Evolutionary conservation across 176 grass and related monocot genomes (phyloP).

Genomic region (Olyra latifolia): DNA sequence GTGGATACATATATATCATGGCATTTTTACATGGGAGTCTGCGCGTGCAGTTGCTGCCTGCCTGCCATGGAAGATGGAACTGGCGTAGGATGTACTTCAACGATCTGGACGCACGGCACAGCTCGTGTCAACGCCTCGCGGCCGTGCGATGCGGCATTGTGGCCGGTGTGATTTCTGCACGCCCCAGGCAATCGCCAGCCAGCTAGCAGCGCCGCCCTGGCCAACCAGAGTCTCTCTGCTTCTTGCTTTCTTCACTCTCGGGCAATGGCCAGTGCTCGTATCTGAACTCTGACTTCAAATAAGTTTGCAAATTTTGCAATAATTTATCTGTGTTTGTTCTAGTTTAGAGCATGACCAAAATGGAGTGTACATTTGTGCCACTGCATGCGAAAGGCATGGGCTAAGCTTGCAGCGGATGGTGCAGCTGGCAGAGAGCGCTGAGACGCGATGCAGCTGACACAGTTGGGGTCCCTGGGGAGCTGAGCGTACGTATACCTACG

Average conservation of each 20-base stretch:
- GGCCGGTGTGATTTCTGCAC: slow-evolving; percentile 8
- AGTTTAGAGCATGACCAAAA: background rate
- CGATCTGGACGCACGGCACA: background rate
- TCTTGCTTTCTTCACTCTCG: background rate
- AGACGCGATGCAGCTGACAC: background rate
- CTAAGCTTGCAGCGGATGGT: background rate
- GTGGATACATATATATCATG: background rate
- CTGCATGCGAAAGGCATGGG: background rate
- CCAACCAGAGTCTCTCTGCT: background rate
- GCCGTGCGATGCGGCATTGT: background rate
- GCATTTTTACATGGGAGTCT: background rate
- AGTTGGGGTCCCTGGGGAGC: background rate
- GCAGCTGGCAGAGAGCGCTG: background rate
- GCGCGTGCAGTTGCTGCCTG: background rate
- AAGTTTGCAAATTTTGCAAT: background rate
- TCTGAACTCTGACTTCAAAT: background rate
- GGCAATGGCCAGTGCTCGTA: background rate
- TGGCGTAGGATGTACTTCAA: slow-evolving; percentile 19
- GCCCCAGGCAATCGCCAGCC: background rate
- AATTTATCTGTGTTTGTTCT: background rate
- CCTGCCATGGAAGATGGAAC: background rate
- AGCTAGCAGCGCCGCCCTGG: background rate
- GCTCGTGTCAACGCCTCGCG: slow-evolving; percentile 26
- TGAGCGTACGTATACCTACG: background rate
- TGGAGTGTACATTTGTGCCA: background rate